These are phyloP conservation scores for Haberlea rhodopensis DNA, from an alignment of 257 asterid genomes.

Conservation along the genomic window DNA sequence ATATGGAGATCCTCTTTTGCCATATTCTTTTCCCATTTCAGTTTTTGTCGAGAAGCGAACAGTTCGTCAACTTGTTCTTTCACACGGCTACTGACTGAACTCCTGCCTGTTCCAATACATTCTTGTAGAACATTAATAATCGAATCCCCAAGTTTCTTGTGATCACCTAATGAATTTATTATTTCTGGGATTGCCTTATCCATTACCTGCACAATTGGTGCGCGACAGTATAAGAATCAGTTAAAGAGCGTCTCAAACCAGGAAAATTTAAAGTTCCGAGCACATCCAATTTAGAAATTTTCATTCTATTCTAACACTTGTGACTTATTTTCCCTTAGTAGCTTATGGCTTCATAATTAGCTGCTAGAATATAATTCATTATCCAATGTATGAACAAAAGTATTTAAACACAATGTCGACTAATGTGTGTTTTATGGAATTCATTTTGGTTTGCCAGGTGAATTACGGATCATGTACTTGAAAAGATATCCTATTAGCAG, in stretches of 20 bases:
- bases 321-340: no score
- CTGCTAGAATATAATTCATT: neutral
- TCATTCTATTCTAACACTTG: no score
- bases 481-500: neutral
- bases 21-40: conserved; percentile 94
- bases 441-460: neutral
- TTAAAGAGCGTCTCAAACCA: neutral
- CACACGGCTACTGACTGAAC: conserved; percentile 41
- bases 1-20: conserved; percentile 98
- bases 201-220: conserved; percentile 51
- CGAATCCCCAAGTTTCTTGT: conserved; percentile 91
- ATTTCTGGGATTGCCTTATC: conserved; percentile 81
- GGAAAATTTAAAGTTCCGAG: neutral
- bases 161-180: conserved; percentile 84
- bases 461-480: neutral
- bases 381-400: neutral
- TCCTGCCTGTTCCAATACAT: conserved; percentile 56
- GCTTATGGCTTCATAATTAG: neutral
- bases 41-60: conserved; percentile 59
- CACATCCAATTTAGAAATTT: neutral
- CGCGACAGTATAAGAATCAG: neutral
- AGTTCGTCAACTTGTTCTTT: conserved; percentile 79
- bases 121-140: conserved; percentile 72
- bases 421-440: neutral
- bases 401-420: neutral